Conservation (phyloP, 225 moss, liverwort and hornwort species). For the Bryum argenteum region DNA sequence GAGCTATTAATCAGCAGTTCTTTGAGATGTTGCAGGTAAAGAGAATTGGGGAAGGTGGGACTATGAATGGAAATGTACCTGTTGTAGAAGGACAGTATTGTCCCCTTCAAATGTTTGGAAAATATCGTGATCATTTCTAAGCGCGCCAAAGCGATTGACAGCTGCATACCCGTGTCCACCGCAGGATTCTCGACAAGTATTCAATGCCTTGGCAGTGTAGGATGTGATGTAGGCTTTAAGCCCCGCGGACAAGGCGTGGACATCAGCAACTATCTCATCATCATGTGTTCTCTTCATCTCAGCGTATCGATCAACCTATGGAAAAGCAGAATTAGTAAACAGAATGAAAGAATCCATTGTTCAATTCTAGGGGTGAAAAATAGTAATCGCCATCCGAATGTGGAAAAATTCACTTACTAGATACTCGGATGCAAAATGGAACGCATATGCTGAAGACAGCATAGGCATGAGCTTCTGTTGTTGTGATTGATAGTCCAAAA, state of each 20-base stretch:
- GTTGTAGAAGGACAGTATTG: slow-evolving; percentile 81
- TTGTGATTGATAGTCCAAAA: slow-evolving; percentile 86
- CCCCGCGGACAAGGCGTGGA: slow-evolving; percentile 80
- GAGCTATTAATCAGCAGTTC: neutral
- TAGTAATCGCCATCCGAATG: neutral
- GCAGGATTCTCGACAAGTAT: slow-evolving; percentile 80
- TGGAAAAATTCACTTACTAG: slow-evolving; percentile 45
- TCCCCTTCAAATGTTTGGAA: slow-evolving; percentile 91
- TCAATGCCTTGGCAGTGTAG: slow-evolving; percentile 82
- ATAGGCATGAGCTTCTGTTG: slow-evolving; percentile 92
- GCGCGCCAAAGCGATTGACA: slow-evolving; percentile 77
- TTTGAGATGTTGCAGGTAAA: slow-evolving; percentile 1
- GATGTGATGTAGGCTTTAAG: slow-evolving; percentile 85
- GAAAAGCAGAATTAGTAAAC: neutral
- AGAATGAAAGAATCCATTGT: neutral
- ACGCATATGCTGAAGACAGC: slow-evolving; percentile 78
- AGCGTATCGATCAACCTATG: slow-evolving; percentile 64
- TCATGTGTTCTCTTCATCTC: slow-evolving; percentile 90
- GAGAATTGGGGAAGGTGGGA: slow-evolving; percentile 13
- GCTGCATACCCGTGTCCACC: slow-evolving; percentile 91
- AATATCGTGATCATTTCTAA: slow-evolving; percentile 84
- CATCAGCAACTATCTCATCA: slow-evolving; percentile 76
- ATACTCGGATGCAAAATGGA: slow-evolving; percentile 76
- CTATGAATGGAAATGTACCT: slow-evolving; percentile 44
- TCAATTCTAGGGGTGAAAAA: slow-evolving; percentile 1